phyloP scores from a whole-genome alignment of 495 filamentous ascomycete genomes.

The Penicillium paxilli region DNA sequence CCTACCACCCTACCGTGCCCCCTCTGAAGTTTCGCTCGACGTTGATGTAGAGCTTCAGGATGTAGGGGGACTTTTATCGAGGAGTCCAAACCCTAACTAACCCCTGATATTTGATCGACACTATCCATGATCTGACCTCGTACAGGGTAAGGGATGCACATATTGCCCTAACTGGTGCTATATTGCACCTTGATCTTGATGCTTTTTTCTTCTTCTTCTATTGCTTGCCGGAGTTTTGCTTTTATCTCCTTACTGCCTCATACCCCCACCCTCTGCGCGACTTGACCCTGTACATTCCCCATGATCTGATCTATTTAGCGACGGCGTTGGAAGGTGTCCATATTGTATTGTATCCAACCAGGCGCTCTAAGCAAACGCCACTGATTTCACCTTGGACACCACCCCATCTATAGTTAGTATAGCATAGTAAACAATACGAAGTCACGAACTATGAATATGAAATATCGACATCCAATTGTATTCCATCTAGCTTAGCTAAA shows the following conservation, averaged over 20 bases:
- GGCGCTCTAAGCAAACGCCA: neutral
- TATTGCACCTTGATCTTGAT: neutral
- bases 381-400: neutral
- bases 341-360: neutral
- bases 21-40: constrained; percentile 21
- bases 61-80: constrained; percentile 50
- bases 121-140: no score
- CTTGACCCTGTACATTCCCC: constrained; percentile 5
- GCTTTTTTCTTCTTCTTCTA: neutral
- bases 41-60: constrained; percentile 49
- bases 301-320: constrained; percentile 7
- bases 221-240: neutral
- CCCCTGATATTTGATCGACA: no score
- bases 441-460: neutral
- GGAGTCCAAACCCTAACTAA: no score
- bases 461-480: constrained; percentile 21
- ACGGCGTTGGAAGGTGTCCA: constrained; percentile 18
- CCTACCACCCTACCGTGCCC: constrained; percentile 24
- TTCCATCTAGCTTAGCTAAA: constrained; percentile 17
- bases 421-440: neutral
- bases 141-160: no score
- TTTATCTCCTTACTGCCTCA: neutral
- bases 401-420: neutral
- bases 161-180: no score
- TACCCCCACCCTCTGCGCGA: constrained; percentile 5